A percentile compares a stretch with the other conserved stretches of the same genome.
phyloP scores from a whole-genome alignment of 1,139 yeast genomes.

The Scheffersomyces lignicola region DNA sequence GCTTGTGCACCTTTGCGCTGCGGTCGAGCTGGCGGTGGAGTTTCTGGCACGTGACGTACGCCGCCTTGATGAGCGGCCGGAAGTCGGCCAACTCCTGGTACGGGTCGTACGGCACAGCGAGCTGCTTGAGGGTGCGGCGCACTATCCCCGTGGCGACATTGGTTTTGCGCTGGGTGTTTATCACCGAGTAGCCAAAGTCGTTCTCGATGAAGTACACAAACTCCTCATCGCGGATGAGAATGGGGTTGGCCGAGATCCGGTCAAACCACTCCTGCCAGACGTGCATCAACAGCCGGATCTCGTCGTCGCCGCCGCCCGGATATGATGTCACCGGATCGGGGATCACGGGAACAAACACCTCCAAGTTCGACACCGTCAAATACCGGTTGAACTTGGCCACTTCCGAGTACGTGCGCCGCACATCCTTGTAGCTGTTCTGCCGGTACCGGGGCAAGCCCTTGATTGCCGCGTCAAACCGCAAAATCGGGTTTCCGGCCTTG shows the following conservation, averaged over 20 bases:
- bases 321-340: conserved; percentile 76
- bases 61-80: conserved; percentile 79
- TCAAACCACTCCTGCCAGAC: conserved; percentile 88
- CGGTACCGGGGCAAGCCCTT: conserved; percentile 72
- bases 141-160: conserved; percentile 80
- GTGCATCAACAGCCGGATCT: conserved; percentile 53
- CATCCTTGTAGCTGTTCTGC: conserved; percentile 65
- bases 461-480: conserved; percentile 41
- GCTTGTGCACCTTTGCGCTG: conserved; percentile 54
- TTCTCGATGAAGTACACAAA: conserved; percentile 84
- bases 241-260: conserved; percentile 70
- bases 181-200: conserved; percentile 79
- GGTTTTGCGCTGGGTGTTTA: conserved; percentile 52
- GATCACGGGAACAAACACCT: conserved; percentile 88
- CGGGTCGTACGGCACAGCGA: conserved; percentile 90
- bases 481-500: conserved; percentile 46
- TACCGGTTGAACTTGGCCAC: conserved; percentile 75
- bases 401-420: conserved; percentile 82
- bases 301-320: conserved; percentile 84
- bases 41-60: conserved; percentile 63
- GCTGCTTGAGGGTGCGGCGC: conserved; percentile 86
- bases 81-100: conserved; percentile 76
- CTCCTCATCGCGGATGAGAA: conserved; percentile 83
- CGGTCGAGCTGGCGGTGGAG: conserved; percentile 56
- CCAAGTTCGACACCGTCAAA: conserved; percentile 77